Base-by-base conservation (phyloP, 805 yeast species). In the Pichia insulana region DNA sequence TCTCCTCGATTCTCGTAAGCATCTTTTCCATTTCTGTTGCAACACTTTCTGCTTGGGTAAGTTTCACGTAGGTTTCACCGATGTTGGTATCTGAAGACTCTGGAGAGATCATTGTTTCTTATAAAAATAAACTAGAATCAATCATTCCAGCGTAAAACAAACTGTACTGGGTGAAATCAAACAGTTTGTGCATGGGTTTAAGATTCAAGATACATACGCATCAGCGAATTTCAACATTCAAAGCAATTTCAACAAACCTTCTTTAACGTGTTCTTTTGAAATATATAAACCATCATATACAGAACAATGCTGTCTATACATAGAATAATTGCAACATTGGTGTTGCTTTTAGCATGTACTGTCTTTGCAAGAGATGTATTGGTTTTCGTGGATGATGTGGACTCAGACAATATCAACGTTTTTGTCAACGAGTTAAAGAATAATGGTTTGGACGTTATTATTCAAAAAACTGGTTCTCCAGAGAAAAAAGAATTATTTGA, bases 1-100 rank as follows among this genome's bases (percentile, higher is more conserved):
- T 78, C 32, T 71, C 71, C 53, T 83, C 90, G 38, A 83, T 61
- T 17, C 65, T 58, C 52, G 81, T 89, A 36, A 83, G 63, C 76
- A 79, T 70, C 50, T 66, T 66, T 58, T 83, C 92, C 47, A 83
- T 63, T 45, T 67, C 40, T 2, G 43, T 16, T 4, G 55, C 70
- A 57, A 39, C 39, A 3, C n/a, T 16, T 27, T 47, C 49, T 1
- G 47, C 51, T 17, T 28, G 35, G 5, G 28, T 31, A 2, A 48
- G 20, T 37, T 39, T 35, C 18, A 36, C 31, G 25, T 45, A 47
- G 1, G 43, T 34, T 17, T 42, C 40, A n/a, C 34, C 30, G n/a
- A 46, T 28, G 36, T 39, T 39, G 32, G 44, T 18, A 17, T 32
- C 35, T 8, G 35, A 16, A 10, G 35, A 32, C 22, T 32, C 35